These are phyloP conservation scores for Eucalyptus decipiens DNA, from an alignment of 345 rosid species.

Conservation along the genomic window DNA sequence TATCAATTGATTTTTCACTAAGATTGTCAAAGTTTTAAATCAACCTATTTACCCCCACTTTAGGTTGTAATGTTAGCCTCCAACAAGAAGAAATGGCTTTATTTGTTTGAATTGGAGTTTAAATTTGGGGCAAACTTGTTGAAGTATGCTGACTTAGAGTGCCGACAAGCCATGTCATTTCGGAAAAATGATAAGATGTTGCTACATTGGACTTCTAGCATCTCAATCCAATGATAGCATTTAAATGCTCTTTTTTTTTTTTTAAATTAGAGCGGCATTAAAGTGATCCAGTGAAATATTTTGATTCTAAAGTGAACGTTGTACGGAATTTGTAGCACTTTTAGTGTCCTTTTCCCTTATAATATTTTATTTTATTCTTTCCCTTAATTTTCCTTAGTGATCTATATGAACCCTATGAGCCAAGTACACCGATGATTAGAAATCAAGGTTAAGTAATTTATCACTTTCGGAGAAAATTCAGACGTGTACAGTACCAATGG, in stretches of 20 bases:
- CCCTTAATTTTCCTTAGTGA: not conserved
- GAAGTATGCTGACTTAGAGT: not conserved
- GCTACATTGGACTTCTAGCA: not conserved
- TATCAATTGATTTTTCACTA: no score
- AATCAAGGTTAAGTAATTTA: not conserved
- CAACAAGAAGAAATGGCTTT: not conserved
- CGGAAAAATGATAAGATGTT: not conserved
- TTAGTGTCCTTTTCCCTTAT: not conserved
- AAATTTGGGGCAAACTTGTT: not conserved
- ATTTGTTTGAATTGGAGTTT: not conserved
- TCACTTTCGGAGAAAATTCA: not conserved
- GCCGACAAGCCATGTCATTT: not conserved
- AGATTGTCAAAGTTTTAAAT: not conserved
- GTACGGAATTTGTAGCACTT: no score
- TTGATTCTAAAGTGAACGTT: not conserved
- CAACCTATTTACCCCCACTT: no score
- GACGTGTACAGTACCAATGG: not conserved
- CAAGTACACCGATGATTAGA: not conserved
- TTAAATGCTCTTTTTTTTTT: not conserved
- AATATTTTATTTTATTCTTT: no score
- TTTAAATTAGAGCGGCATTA: no score
- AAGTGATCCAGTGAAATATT: no score
- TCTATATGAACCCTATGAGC: not conserved
- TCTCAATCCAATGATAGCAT: not conserved
- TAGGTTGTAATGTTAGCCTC: not conserved